Base-by-base conservation (phyloP, 2,329 filamentous ascomycete genomes). In the Talaromyces marneffei region DNA sequence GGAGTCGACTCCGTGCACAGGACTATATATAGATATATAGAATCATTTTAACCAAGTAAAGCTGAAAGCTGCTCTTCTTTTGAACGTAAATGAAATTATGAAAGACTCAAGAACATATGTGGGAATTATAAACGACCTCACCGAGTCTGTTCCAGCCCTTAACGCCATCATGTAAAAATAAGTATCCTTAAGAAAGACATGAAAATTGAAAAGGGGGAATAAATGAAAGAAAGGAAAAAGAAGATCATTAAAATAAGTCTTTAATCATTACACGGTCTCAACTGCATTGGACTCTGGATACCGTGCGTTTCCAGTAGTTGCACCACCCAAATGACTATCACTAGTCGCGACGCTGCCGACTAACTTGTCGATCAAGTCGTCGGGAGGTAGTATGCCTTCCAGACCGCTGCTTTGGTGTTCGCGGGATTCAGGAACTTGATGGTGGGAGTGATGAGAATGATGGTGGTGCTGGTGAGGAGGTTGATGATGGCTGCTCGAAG, bases 351-450 rank as follows among this genome's bases (percentile, higher is more conserved):
- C 70, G 18, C 71, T 69, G 27, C 73, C 71, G 35, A 75, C 73
- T 31, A 75, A 61, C 64, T 74, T 75, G 53, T 74, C 72, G 63
- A 75, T 73, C 62, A 75, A 64, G 57, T 75, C 72, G 42, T 75
- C 74, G 0, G 72, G 66, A 9, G 71, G 66, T 59, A 74, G 61
- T 23, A 75, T 63, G 2, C 68, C 69, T 53, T 75, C 74, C 12
- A 75, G 70, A 10, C 70, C 66, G 58, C 68, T 72, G 35, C 62
- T 56, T 52, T 70, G 72, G 40, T 74, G 64, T 60, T 74, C 74
- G 10, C 74, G 71, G 23, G 72, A 69, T 4, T 68, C 69, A 7
- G 73, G 55, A 12, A 63, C 68, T 37, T 70, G 69, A 3, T 60
- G 71, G 18, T 71, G 71, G 8, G 40, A 69, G 20, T 54, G 46